These are phyloP conservation scores for Venturia nashicola DNA, from an alignment of 2,329 filamentous ascomycete species.

Conservation along the genomic window DNA sequence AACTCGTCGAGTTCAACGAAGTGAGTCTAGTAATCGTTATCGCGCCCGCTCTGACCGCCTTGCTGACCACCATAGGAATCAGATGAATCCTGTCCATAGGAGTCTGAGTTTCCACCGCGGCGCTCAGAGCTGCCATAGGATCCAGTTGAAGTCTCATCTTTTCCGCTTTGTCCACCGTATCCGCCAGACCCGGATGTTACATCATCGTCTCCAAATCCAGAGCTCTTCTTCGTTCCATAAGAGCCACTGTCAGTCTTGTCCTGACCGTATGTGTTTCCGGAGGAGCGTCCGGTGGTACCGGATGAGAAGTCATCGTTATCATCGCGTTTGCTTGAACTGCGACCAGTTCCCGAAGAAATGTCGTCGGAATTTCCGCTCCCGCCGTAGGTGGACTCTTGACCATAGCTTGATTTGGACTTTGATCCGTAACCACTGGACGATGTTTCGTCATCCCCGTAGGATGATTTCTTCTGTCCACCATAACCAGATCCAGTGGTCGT, in stretches of 20 bases:
- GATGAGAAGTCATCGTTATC: neutral
- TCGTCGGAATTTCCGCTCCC: neutral
- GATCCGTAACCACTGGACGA: neutral
- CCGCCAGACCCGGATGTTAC: neutral
- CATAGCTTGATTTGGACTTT: neutral
- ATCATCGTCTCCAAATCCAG: neutral
- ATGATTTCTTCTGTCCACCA: neutral
- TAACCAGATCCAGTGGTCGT: neutral
- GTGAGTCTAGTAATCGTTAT: neutral
- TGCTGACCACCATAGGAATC: neutral
- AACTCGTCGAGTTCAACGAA: neutral
- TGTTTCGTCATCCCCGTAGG: neutral
- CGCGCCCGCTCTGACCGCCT: neutral
- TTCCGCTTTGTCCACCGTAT: neutral
- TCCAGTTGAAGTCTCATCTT: neutral
- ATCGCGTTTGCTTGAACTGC: neutral
- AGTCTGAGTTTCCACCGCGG: neutral
- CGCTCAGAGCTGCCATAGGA: neutral
- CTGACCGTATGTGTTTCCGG: neutral
- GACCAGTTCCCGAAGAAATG: neutral
- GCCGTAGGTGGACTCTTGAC: neutral
- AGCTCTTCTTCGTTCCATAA: neutral
- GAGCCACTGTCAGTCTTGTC: neutral
- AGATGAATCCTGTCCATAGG: neutral
- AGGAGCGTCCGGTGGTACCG: neutral